A percentile compares a stretch with the other conserved stretches of the same genome.
Evolutionary conservation across 2,329 filamentous ascomycete genomes (phyloP).

Genomic region (Fusarium aywerte): DNA sequence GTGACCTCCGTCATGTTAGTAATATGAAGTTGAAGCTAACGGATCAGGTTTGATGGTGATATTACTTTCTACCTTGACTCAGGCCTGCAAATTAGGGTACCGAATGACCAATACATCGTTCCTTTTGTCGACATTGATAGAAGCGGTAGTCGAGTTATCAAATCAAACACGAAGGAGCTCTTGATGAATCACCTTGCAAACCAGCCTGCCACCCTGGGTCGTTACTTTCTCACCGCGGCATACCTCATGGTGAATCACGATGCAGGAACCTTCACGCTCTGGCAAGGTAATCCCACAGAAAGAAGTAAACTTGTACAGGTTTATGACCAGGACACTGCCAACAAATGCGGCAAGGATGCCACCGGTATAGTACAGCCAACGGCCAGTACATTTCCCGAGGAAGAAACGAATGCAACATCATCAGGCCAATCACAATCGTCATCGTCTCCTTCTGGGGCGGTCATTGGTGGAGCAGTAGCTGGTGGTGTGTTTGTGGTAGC

Average conservation of each 20-base stretch:
- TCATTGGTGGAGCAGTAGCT: conserved; percentile 23
- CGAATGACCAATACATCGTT: conserved; percentile 47
- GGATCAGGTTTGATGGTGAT: conserved; percentile 46
- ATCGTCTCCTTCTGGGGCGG: conserved; percentile 6
- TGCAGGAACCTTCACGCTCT: conserved; percentile 48
- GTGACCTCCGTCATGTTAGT: neutral
- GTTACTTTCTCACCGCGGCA: conserved; percentile 50
- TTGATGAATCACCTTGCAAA: conserved; percentile 38
- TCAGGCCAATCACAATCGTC: neutral
- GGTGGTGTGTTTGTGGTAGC: conserved; percentile 1
- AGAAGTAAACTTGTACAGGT: conserved; percentile 28
- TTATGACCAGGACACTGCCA: conserved; percentile 26
- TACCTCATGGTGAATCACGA: conserved; percentile 53
- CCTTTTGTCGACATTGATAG: conserved; percentile 45
- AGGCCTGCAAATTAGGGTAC: conserved; percentile 46
- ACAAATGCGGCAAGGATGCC: conserved; percentile 13
- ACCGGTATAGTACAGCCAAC: conserved; percentile 27
- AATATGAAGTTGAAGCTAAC: neutral
- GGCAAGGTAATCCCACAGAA: conserved; percentile 48
- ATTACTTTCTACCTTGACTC: conserved; percentile 45
- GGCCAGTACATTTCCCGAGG: neutral
- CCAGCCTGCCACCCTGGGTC: conserved; percentile 46
- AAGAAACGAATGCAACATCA: neutral
- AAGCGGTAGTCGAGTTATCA: conserved; percentile 41
- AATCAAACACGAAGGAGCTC: conserved; percentile 38